Percentiles rank a stretch among this genome's conserved stretches.
Evolutionary conservation across 768 basidiomycete species (phyloP).

Genomic region (Boletales sp.): DNA sequence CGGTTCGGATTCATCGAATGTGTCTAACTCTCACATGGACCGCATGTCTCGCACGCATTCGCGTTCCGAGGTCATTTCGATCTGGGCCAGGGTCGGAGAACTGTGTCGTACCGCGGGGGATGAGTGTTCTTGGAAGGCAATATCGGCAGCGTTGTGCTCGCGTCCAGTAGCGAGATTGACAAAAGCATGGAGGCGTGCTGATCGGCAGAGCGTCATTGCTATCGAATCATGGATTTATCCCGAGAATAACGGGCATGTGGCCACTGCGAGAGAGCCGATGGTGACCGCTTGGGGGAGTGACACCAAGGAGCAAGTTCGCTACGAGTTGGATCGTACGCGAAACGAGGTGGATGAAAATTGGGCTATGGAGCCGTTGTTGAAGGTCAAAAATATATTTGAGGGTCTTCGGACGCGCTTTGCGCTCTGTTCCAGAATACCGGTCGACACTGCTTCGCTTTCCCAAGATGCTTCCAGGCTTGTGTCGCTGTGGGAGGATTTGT

Average conservation of each 20-base stretch:
- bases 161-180: conserved; percentile 72
- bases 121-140: conserved; percentile 76
- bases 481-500: conserved; percentile 55
- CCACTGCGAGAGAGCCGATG: conserved; percentile 37
- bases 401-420: conserved; percentile 46
- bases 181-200: conserved; percentile 78
- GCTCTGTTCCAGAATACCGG: conserved; percentile 43
- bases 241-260: conserved; percentile 31
- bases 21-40: conserved; percentile 25
- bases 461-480: conserved; percentile 51
- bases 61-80: conserved; percentile 66
- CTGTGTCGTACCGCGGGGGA: conserved; percentile 69
- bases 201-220: conserved; percentile 49
- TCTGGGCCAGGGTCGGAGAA: conserved; percentile 75
- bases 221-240: conserved; percentile 69
- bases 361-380: conserved; percentile 37
- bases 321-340: conserved; percentile 45
- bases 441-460: conserved; percentile 37
- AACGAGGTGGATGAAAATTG: conserved; percentile 45
- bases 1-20: conserved; percentile 49
- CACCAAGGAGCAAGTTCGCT: conserved; percentile 42
- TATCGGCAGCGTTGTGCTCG: conserved; percentile 66
- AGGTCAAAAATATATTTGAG: conserved; percentile 49
- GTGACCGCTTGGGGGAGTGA: conserved; percentile 72
- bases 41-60: conserved; percentile 61